These are phyloP conservation scores for Scutellaria galericulata DNA, from an alignment of 257 asterid species.

Conservation along the genomic window DNA sequence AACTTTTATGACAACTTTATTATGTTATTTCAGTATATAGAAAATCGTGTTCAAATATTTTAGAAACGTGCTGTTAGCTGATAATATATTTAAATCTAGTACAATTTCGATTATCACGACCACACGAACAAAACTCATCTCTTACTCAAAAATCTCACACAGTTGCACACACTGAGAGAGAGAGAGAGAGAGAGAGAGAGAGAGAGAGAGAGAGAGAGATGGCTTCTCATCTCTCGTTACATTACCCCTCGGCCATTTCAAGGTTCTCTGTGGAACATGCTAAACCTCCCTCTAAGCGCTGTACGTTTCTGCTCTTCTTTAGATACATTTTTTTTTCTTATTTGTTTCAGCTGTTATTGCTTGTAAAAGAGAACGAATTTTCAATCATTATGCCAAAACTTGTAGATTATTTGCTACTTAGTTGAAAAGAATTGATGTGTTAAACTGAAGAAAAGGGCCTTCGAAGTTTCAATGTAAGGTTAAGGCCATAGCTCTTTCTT, in stretches of 20 bases:
- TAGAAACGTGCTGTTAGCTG: too few species aligned
- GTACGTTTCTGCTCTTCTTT: slow-evolving; percentile 43
- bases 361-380: background rate
- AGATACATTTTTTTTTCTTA: background rate
- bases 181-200: slow-evolving; percentile 42
- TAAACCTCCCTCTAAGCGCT: slow-evolving; percentile 43
- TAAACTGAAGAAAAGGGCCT: background rate
- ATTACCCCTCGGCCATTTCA: slow-evolving; percentile 52
- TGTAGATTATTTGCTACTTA: slow-evolving; percentile 18
- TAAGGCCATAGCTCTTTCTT: slow-evolving; percentile 34
- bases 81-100: background rate
- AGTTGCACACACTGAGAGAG: slow-evolving; percentile 9
- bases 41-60: too few species aligned
- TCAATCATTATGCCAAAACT: slow-evolving; percentile 14
- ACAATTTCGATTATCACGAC: slow-evolving; percentile 26
- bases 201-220: slow-evolving; percentile 45
- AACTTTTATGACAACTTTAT: too few species aligned
- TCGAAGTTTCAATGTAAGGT: slow-evolving; percentile 23
- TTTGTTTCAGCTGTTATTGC: slow-evolving; percentile 12
- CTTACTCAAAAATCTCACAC: slow-evolving; percentile 21
- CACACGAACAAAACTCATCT: slow-evolving; percentile 42
- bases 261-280: slow-evolving; percentile 47
- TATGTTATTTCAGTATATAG: too few species aligned
- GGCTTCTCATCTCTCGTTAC: slow-evolving; percentile 70
- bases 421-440: slow-evolving; percentile 15